A percentile compares a stretch with the other conserved stretches of the same genome.
Evolutionary conservation across 495 filamentous ascomycete genomes (phyloP).

Genomic region (Cudoniella acicularis): DNA sequence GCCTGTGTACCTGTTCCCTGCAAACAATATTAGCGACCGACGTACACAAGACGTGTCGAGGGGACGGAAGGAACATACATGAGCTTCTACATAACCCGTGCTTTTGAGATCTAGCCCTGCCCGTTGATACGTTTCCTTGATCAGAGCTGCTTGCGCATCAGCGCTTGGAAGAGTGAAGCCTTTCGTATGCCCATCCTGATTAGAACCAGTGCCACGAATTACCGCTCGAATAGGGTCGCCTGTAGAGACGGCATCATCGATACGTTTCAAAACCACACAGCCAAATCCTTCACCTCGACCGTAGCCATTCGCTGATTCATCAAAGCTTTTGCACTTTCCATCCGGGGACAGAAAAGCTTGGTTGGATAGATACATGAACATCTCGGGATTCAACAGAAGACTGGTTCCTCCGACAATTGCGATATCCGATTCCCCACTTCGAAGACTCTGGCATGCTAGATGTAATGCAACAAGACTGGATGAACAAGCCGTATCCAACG

Average conservation of each 20-base stretch:
- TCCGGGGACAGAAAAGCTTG: constrained; percentile 31
- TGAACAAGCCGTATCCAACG: constrained; percentile 85
- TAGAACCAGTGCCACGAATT: constrained; percentile 47
- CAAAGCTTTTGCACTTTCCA: constrained; percentile 56
- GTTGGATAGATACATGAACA: constrained; percentile 27
- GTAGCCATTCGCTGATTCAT: constrained; percentile 59
- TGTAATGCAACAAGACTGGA: constrained; percentile 64
- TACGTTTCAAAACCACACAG: constrained; percentile 55
- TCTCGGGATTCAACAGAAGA: constrained; percentile 38
- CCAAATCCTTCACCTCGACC: constrained; percentile 60
- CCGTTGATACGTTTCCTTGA: constrained; percentile 44
- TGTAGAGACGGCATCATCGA: constrained; percentile 50
- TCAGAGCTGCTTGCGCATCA: constrained; percentile 51
- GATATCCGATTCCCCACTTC: constrained; percentile 45
- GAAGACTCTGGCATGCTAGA: constrained; percentile 77
- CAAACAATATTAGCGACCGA: neutral
- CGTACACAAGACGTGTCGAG: neutral
- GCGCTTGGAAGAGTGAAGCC: constrained; percentile 57
- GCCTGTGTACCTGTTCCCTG: constrained; percentile 29
- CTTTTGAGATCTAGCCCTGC: constrained; percentile 40
- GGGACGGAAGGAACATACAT: constrained; percentile 13
- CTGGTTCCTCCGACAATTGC: constrained; percentile 38
- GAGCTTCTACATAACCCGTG: constrained; percentile 42
- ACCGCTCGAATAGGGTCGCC: constrained; percentile 58
- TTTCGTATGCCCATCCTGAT: constrained; percentile 46